Percentiles rank a stretch among this genome's conserved stretches.
Conservation (phyloP, 345 rosid species). For the Punica granatum region DNA sequence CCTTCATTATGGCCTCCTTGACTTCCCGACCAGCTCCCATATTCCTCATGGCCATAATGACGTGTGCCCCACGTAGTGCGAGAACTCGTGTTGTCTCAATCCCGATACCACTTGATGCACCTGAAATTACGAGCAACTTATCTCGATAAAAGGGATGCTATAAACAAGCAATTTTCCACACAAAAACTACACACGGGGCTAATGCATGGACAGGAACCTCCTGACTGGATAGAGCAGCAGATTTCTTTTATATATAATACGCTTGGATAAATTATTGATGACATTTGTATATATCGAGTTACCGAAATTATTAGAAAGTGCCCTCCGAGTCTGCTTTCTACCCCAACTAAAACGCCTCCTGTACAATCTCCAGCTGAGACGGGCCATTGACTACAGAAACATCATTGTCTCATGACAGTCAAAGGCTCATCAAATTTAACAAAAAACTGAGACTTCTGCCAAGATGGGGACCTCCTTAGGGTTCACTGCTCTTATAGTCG, state of each 20-base stretch:
- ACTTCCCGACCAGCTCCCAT: slow-evolving; percentile 40
- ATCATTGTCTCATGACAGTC: too few species aligned
- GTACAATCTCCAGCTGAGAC: background rate
- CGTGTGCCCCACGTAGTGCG: slow-evolving; percentile 59
- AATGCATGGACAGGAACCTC: background rate
- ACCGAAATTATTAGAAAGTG: background rate
- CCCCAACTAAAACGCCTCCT: background rate
- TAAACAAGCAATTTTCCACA: background rate
- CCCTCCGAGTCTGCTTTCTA: background rate
- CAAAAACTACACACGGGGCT: background rate
- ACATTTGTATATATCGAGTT: background rate
- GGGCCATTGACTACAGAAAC: background rate
- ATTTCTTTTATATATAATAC: too few species aligned
- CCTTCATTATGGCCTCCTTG: slow-evolving; percentile 47
- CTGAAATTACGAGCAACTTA: slow-evolving; percentile 18
- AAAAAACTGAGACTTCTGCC: too few species aligned
- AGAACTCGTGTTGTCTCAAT: slow-evolving; percentile 66
- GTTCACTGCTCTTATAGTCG: too few species aligned
- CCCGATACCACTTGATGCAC: slow-evolving; percentile 79
- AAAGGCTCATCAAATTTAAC: too few species aligned
- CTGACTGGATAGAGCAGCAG: background rate
- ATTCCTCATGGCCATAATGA: slow-evolving; percentile 57
- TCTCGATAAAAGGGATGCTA: background rate
- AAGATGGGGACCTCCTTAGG: too few species aligned
- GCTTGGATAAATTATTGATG: too few species aligned